phyloP scores from a whole-genome alignment of 768 basidiomycete genomes.

The Infundibulicybe gibba region DNA sequence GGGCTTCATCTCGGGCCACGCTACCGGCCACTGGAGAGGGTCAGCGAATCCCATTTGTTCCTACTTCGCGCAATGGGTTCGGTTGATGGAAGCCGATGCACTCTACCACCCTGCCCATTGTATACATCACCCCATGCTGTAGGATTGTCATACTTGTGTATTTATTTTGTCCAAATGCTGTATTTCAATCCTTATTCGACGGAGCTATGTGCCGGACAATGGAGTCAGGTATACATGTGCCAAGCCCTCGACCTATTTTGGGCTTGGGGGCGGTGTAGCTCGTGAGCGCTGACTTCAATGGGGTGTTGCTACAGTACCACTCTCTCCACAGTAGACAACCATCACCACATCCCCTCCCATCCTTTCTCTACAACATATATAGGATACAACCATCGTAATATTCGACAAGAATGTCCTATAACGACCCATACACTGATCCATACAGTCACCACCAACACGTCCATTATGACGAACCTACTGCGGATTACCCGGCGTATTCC shows the following conservation, averaged over 20 bases:
- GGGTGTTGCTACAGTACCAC: no score
- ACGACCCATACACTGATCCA: constrained; percentile 46
- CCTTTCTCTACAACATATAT: not conserved
- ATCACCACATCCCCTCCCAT: not conserved
- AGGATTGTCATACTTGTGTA: no score
- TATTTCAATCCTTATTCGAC: no score
- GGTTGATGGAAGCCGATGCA: constrained; percentile 8
- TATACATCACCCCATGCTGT: not conserved
- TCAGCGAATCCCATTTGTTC: constrained; percentile 56
- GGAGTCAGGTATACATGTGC: no score
- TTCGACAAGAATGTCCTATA: constrained; percentile 42
- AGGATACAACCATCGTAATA: not conserved
- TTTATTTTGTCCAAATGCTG: no score
- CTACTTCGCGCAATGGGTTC: constrained; percentile 9
- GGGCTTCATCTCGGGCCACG: constrained; percentile 21
- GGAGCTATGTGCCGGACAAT: no score
- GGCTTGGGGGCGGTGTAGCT: no score
- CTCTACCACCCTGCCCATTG: constrained; percentile 5
- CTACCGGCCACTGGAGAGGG: constrained; percentile 21
- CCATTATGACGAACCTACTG: constrained; percentile 28
- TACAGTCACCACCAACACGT: constrained; percentile 18
- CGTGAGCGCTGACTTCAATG: no score
- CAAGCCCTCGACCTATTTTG: no score
- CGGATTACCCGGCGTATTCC: constrained; percentile 44
- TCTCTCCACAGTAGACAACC: not conserved